Evolutionary conservation across 495 filamentous ascomycete species (phyloP).

Genomic region (Neurospora cerealis): DNA sequence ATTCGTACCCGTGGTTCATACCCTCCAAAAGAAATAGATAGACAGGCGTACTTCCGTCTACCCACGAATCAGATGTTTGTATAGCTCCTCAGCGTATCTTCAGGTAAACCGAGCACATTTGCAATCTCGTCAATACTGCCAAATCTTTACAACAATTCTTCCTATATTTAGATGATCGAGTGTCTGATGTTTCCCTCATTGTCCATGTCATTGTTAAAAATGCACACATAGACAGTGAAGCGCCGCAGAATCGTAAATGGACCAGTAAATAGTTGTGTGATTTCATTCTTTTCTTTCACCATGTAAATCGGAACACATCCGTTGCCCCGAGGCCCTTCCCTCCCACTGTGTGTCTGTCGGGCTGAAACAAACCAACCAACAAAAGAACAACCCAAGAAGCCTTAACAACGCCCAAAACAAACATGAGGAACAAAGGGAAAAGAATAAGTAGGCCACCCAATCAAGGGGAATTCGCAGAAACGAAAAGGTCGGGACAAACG

Average conservation of each 20-base stretch:
- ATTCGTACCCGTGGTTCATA: no score
- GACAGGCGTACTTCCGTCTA: no score
- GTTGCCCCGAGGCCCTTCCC: neutral
- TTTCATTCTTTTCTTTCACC: neutral
- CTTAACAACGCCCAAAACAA: neutral
- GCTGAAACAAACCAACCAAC: neutral
- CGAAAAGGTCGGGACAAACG: neutral
- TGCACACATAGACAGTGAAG: neutral
- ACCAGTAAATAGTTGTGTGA: neutral
- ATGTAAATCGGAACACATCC: neutral
- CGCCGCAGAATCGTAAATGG: neutral
- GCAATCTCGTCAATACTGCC: neutral
- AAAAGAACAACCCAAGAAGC: neutral
- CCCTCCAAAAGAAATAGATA: no score
- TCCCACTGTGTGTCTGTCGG: neutral
- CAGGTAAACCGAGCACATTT: neutral
- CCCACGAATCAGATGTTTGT: neutral
- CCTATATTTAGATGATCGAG: neutral
- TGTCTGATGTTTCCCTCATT: neutral
- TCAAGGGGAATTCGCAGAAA: neutral
- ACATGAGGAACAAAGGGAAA: neutral
- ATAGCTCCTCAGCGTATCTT: neutral
- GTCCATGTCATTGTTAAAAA: neutral
- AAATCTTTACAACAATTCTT: neutral
- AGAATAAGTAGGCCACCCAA: neutral